Percentiles rank a stretch among this genome's conserved stretches.
phyloP scores from a whole-genome alignment of 306 rosid genomes.

The Vigna unguiculata region DNA sequence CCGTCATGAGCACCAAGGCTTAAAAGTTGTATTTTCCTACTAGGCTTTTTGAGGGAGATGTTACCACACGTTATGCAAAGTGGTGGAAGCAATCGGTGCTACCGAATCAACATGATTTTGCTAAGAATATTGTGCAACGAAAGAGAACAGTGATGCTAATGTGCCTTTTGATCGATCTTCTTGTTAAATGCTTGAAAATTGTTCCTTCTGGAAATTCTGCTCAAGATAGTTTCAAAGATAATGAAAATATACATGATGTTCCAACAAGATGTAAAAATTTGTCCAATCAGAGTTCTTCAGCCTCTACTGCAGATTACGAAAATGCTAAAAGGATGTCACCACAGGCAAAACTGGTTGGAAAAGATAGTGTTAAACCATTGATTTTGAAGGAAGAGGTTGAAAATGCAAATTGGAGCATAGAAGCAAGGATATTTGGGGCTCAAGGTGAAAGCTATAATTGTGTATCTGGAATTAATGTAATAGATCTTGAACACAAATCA shows the following conservation, averaged over 20 bases:
- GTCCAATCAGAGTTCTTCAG: conserved; percentile 36
- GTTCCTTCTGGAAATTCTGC: background rate
- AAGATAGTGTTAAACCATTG: conserved; percentile 13
- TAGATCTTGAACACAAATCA: conserved; percentile 33
- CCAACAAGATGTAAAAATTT: background rate
- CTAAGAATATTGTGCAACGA: background rate
- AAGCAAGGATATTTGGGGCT: background rate
- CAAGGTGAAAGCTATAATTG: background rate
- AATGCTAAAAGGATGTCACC: conserved; percentile 1
- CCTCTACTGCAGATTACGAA: conserved; percentile 13
- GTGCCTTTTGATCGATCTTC: conserved; percentile 32
- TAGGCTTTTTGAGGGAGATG: conserved; percentile 44
- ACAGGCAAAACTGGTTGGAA: background rate
- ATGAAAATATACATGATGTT: background rate
- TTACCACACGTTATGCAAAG: conserved; percentile 42
- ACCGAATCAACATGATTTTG: conserved; percentile 1
- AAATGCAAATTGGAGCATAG: conserved; percentile 18
- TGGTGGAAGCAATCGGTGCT: conserved; percentile 38
- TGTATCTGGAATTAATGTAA: background rate
- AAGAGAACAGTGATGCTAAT: conserved; percentile 32
- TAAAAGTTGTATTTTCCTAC: conserved; percentile 48
- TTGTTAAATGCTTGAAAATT: background rate
- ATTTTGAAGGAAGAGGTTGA: conserved; percentile 13
- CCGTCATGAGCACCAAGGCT: conserved; percentile 50
- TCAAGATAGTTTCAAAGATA: conserved; percentile 3